Percentiles rank a stretch among this genome's conserved stretches.
Conservation (phyloP, 352 stramenopile genomes). For the Globisporangium spinosum region DNA sequence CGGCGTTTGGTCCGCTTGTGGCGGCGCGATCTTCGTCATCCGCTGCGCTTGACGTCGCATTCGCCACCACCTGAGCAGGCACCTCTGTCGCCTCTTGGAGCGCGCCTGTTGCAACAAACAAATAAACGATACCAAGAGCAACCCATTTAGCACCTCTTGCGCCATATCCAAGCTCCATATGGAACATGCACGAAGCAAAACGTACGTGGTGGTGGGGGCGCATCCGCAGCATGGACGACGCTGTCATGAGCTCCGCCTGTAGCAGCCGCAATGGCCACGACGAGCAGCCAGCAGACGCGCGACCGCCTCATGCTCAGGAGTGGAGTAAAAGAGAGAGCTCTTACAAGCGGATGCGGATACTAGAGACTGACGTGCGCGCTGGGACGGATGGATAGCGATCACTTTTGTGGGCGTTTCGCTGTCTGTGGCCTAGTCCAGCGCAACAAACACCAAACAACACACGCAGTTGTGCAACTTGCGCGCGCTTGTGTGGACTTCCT, state of each 20-base stretch:
- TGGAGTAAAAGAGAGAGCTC: neutral
- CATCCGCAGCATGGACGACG: neutral
- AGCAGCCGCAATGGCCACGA: neutral
- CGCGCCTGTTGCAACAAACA: neutral
- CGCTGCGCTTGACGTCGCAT: neutral
- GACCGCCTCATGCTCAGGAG: conserved; percentile 7
- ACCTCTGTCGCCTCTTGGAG: neutral
- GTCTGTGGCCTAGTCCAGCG: neutral
- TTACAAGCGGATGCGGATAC: neutral
- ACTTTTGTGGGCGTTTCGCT: neutral
- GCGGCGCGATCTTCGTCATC: conserved; percentile 2
- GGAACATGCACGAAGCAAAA: too few relatives aligned
- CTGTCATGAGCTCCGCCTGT: neutral
- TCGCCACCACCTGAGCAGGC: neutral
- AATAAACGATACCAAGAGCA: too few relatives aligned
- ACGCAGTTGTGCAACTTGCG: neutral
- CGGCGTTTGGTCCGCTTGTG: neutral
- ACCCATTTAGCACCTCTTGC: neutral
- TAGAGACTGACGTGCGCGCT: neutral
- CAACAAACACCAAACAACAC: neutral
- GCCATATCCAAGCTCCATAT: too few relatives aligned
- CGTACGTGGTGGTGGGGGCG: neutral
- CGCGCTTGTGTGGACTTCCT: neutral
- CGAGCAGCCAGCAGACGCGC: conserved; percentile 10
- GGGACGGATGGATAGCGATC: neutral